Conservation (phyloP, 2,329 filamentous ascomycete genomes). For the Penicillium brevicompactum region DNA sequence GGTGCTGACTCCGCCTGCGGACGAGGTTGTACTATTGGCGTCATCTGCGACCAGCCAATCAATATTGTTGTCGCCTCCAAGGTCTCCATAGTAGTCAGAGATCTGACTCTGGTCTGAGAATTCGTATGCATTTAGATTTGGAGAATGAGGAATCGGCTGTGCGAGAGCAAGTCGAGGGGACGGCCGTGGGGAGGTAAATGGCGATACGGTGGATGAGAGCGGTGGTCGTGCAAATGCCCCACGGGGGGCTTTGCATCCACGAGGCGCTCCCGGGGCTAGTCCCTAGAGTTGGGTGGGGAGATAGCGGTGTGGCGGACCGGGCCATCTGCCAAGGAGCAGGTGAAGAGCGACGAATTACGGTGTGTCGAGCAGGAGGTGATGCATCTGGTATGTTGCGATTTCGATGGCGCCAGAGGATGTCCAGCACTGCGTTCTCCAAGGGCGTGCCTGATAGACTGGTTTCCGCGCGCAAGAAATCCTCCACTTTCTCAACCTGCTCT, state of each 20-base stretch:
- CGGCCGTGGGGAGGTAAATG: slow-evolving; percentile 90
- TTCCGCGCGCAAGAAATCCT: slow-evolving; percentile 79
- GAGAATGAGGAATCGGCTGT: slow-evolving; percentile 92
- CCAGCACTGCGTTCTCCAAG: slow-evolving; percentile 86
- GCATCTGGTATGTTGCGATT: slow-evolving; percentile 53
- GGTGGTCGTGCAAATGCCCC: slow-evolving; percentile 76
- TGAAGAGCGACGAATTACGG: slow-evolving; percentile 84
- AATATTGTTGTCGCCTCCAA: slow-evolving; percentile 83
- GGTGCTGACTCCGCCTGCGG: slow-evolving; percentile 73
- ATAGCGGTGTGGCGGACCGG: slow-evolving; percentile 74
- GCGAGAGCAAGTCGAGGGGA: slow-evolving; percentile 89
- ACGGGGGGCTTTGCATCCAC: slow-evolving; percentile 70
- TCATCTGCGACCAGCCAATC: slow-evolving; percentile 95
- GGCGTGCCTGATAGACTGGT: slow-evolving; percentile 73
- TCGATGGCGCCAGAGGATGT: slow-evolving; percentile 73
- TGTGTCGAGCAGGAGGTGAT: slow-evolving; percentile 86
- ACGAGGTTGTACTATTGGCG: slow-evolving; percentile 77
- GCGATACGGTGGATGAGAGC: slow-evolving; percentile 76
- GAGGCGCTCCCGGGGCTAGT: slow-evolving; percentile 83
- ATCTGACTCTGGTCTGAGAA: slow-evolving; percentile 83
- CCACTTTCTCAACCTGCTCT: slow-evolving; percentile 89
- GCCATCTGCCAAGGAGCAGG: slow-evolving; percentile 88
- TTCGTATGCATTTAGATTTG: slow-evolving; percentile 91
- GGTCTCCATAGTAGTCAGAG: slow-evolving; percentile 85
- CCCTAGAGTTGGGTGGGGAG: slow-evolving; percentile 74